Conservation (phyloP, 1,284 basidiomycete genomes). For the Phlebopus sp. region DNA sequence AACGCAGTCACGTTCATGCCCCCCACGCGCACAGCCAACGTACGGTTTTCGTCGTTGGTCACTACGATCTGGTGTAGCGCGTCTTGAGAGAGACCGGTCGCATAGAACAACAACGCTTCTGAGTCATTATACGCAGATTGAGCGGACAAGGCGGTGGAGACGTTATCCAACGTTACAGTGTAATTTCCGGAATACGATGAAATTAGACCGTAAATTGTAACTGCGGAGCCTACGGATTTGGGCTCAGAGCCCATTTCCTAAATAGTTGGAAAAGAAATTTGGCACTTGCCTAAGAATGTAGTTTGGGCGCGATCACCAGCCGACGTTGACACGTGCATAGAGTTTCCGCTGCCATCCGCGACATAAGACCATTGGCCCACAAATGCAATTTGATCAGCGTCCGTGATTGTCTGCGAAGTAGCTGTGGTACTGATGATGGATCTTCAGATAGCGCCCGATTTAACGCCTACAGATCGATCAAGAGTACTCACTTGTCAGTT, state of each 20-base stretch:
- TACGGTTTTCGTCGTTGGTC: slow-evolving; percentile 52
- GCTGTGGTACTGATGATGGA: slow-evolving; percentile 36
- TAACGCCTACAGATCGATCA: slow-evolving; percentile 5
- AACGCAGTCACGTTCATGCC: slow-evolving; percentile 42
- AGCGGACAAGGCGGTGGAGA: slow-evolving; percentile 39
- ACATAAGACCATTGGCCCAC: slow-evolving; percentile 49
- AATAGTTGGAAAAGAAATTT: slow-evolving; percentile 13
- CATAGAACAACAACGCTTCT: slow-evolving; percentile 56
- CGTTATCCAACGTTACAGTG: slow-evolving; percentile 56
- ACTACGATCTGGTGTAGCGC: slow-evolving; percentile 50
- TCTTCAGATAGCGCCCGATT: slow-evolving; percentile 16
- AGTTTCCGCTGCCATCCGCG: slow-evolving; percentile 25
- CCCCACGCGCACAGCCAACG: slow-evolving; percentile 36
- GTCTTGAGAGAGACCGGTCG: slow-evolving; percentile 54
- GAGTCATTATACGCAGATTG: slow-evolving; percentile 45
- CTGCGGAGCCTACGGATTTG: slow-evolving; percentile 47
- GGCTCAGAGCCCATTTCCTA: slow-evolving; percentile 7
- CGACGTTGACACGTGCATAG: slow-evolving; percentile 45
- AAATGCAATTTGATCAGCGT: slow-evolving; percentile 41
- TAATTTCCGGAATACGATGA: slow-evolving; percentile 54
- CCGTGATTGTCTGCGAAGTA: slow-evolving; percentile 35
- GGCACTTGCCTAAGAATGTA: slow-evolving; percentile 46
- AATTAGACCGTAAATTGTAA: slow-evolving; percentile 55
- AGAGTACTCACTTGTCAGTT: slow-evolving; percentile 29
- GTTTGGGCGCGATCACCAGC: slow-evolving; percentile 45